These are phyloP conservation scores for Tetradesmus obliquus DNA, from an alignment of 139 green algal genomes.

Conservation along the genomic window DNA sequence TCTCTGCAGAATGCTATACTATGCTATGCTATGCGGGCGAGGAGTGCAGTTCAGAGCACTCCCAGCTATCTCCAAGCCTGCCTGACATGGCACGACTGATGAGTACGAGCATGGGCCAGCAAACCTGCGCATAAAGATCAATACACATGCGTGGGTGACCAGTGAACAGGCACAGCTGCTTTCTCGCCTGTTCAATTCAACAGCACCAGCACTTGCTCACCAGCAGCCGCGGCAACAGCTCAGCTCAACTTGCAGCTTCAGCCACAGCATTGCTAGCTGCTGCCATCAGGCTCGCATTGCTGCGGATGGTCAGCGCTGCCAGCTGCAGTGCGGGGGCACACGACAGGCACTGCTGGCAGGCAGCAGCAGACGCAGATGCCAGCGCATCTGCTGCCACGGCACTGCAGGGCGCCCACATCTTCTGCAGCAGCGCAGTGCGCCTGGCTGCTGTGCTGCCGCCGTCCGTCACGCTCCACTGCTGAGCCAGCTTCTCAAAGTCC, in stretches of 20 bases:
- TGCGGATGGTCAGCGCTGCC: neutral
- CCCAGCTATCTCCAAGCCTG: neutral
- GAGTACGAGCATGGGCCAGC: neutral
- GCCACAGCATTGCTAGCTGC: slow-evolving; percentile 19
- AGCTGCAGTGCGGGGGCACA: neutral
- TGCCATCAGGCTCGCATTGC: slow-evolving; percentile 11
- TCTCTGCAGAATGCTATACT: neutral
- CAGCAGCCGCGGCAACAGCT: neutral
- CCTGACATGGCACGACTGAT: neutral
- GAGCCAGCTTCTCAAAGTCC: neutral
- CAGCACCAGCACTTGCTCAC: neutral
- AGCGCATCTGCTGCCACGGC: neutral
- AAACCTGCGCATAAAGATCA: neutral
- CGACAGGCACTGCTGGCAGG: neutral
- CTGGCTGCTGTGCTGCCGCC: neutral
- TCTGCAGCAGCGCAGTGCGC: neutral
- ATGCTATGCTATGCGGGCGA: neutral
- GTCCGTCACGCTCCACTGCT: neutral
- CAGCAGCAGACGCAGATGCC: slow-evolving; percentile 5
- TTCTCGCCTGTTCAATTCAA: neutral
- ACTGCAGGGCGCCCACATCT: slow-evolving; percentile 4
- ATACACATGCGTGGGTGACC: neutral
- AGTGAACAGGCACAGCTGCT: neutral
- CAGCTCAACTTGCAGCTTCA: slow-evolving; percentile 23
- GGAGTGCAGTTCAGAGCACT: neutral